phyloP scores from a whole-genome alignment of 106 monocot genomes.

The Triglochin maritima region DNA sequence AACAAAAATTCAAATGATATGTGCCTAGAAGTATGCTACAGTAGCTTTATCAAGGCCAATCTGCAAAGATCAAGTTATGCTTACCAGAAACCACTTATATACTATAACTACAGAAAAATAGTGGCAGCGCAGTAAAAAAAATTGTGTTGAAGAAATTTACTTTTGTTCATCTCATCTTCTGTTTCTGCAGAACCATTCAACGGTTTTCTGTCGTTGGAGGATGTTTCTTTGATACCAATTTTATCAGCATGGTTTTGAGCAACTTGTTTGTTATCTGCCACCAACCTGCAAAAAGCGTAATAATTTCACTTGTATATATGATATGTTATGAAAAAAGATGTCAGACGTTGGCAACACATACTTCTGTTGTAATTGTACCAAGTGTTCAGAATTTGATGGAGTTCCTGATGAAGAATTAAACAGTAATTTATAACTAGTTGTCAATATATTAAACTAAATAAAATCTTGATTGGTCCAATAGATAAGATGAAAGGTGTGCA shows the following conservation, averaged over 20 bases:
- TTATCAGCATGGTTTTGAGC: slow-evolving; percentile 5
- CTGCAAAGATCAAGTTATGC: too few relatives aligned
- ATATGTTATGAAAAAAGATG: too few relatives aligned
- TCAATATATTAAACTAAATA: background rate
- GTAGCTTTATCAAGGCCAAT: background rate
- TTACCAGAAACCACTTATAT: too few relatives aligned
- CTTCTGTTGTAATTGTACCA: slow-evolving; percentile 6
- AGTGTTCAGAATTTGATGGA: slow-evolving; percentile 17
- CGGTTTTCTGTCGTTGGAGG: background rate
- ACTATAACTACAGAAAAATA: too few relatives aligned
- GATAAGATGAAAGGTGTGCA: background rate
- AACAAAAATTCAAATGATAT: background rate
- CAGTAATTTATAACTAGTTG: background rate
- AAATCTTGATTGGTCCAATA: too few relatives aligned
- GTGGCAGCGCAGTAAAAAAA: too few relatives aligned
- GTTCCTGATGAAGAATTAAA: slow-evolving; percentile 8
- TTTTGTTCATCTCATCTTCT: too few relatives aligned
- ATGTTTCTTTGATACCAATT: slow-evolving; percentile 1
- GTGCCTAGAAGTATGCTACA: background rate
- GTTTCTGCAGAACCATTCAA: too few relatives aligned
- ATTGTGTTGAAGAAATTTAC: too few relatives aligned
- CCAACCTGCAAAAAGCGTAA: too few relatives aligned
- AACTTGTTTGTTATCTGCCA: slow-evolving; percentile 6
- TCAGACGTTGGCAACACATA: slow-evolving; percentile 2
- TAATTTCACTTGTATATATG: too few relatives aligned